Evolutionary conservation across 23 red algal species (phyloP).

Genomic region (Gracilariopsis chorda): DNA sequence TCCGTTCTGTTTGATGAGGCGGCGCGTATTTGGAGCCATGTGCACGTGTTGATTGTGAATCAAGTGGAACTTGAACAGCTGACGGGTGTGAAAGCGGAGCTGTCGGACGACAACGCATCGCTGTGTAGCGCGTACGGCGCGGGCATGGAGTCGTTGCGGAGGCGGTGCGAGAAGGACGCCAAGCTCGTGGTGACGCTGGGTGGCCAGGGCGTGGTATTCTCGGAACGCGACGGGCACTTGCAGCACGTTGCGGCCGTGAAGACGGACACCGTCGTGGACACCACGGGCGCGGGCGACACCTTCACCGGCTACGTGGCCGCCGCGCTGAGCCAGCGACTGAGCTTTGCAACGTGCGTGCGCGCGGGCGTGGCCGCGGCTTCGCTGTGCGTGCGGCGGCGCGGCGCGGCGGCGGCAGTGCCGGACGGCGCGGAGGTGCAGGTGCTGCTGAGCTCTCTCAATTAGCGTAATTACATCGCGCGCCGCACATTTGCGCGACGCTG

Average conservation of each 20-base stretch:
- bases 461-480: too few relatives aligned
- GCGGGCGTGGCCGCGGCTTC: slow-evolving; percentile 11
- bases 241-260: not conserved
- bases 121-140: not conserved
- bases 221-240: not conserved
- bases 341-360: not conserved
- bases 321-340: not conserved
- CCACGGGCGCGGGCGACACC: slow-evolving; percentile 54
- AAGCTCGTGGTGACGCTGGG: slow-evolving; percentile 43
- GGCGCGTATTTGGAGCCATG: not conserved
- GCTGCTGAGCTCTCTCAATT: too few relatives aligned
- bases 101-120: not conserved
- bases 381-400: slow-evolving; percentile 6
- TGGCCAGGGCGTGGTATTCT: not conserved
- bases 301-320: slow-evolving; percentile 34
- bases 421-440: not conserved
- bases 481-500: not conserved
- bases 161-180: not conserved
- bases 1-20: not conserved
- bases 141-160: not conserved
- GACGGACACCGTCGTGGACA: slow-evolving; percentile 26
- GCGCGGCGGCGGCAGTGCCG: slow-evolving; percentile 37
- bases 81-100: not conserved
- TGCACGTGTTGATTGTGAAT: slow-evolving; percentile 51
- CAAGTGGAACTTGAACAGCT: slow-evolving; percentile 11